Conservation (phyloP, 225 moss, liverwort and hornwort genomes). For the Neckera pumila region DNA sequence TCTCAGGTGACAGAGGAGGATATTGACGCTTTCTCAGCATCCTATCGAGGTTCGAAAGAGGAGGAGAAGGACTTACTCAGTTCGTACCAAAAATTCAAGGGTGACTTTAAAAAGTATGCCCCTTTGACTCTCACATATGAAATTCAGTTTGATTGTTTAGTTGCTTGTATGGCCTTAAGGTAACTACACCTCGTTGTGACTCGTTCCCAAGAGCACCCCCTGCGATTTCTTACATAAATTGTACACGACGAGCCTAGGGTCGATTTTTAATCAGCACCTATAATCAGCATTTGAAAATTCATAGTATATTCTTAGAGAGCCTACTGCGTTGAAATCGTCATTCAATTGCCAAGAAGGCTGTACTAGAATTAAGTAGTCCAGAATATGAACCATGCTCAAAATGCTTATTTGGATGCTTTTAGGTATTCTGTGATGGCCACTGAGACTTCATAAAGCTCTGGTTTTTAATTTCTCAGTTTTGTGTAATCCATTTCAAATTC, state of each 20-base stretch:
- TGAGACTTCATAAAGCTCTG: background rate
- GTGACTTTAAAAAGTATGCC: slow-evolving; percentile 45
- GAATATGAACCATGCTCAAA: background rate
- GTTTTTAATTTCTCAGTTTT: background rate
- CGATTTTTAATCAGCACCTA: background rate
- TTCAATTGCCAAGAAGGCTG: background rate
- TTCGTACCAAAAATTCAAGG: slow-evolving; percentile 57
- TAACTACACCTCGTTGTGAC: background rate
- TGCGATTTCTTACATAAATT: background rate
- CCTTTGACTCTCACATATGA: background rate
- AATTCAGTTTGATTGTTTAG: background rate
- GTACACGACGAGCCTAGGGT: background rate
- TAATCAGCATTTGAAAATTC: background rate
- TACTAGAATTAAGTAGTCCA: no score
- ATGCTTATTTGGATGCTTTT: background rate
- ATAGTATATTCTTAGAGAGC: background rate
- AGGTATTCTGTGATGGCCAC: background rate
- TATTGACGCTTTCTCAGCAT: slow-evolving; percentile 59
- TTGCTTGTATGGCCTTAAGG: background rate
- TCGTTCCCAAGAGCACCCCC: background rate
- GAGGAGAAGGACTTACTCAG: slow-evolving; percentile 50
- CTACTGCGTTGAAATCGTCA: background rate
- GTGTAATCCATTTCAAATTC: background rate
- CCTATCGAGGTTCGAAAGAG: slow-evolving; percentile 75
- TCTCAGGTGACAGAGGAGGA: slow-evolving; percentile 87